These are phyloP conservation scores for Cucumis cinereus DNA, from an alignment of 306 rosid species.

Conservation along the genomic window DNA sequence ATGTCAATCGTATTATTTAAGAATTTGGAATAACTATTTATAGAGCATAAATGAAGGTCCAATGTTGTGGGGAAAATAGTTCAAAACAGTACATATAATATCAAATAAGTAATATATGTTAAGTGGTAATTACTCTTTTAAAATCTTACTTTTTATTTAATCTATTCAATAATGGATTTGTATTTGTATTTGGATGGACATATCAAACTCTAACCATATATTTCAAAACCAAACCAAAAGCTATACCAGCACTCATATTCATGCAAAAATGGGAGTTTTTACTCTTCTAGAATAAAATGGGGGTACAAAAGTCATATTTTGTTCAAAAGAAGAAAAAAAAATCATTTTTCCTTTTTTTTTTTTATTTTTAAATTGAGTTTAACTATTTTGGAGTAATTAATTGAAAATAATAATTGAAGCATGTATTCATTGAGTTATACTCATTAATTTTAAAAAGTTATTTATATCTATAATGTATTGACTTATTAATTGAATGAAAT, in stretches of 20 bases:
- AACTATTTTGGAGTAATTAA: no score
- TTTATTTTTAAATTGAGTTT: no score
- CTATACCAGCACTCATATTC: no score
- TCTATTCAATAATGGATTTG: not conserved
- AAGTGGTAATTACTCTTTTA: no score
- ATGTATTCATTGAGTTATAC: no score
- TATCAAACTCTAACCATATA: not conserved
- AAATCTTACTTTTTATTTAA: no score
- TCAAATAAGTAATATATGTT: not conserved
- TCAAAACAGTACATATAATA: not conserved
- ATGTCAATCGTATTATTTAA: not conserved
- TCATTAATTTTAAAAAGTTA: no score
- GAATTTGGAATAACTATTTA: not conserved
- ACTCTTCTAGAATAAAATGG: not conserved
- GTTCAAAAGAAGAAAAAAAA: not conserved
- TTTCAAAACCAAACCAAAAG: no score
- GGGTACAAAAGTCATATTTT: not conserved
- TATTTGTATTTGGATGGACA: not conserved
- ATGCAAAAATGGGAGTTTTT: not conserved
- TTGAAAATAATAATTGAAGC: no score
- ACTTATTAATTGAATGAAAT: not conserved
- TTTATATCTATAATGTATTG: no score
- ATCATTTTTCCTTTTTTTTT: no score
- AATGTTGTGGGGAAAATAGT: not conserved
- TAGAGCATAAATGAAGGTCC: not conserved